Base-by-base conservation (phyloP, 768 basidiomycete genomes). In the Artomyces pyxidatus region DNA sequence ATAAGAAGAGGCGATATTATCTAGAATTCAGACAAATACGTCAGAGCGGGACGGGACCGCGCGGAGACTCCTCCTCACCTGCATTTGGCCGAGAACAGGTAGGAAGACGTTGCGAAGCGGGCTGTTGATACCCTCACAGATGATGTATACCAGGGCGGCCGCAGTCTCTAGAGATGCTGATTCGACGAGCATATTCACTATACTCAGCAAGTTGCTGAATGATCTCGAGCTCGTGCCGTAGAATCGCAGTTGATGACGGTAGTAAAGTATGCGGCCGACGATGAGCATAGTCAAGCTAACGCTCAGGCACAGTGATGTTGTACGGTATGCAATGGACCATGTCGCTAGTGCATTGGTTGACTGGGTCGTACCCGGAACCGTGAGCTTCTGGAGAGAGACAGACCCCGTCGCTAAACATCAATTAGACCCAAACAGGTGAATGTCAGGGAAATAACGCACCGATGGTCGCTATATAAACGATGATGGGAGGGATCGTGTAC, bases 251-350 rank as follows among this genome's bases (percentile, higher is more conserved):
- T 9, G 21, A 6, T 37, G 50, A 32, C 42, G 50, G 14, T 38
- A 1, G 7, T 10, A 11, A 21, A 52, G 23, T 23, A 57, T 44
- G 40, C 50, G 54, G 9, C 47, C 42, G 28, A 37, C 38, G 43
- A 57, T 49, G 40, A 49, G 40, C 27, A 43, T 51, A 6, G 55
- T 56, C 32, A 56, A 47, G 21, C 45, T 44, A 32, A 45, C 10
- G 26, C 50, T 37, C 30, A 55, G 53, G 28, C 43, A 44, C 28
- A 57, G 53, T 8, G 56, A 57, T 30, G 54, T 39, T 10, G 56
- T 57, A n/a, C 56, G 56, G 28, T 55, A 57, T 41, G 48, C 22
- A 23, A 57, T 35, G n/a, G 50, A 40, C 53, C 54, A 57, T 23
- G 48, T 43, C 25, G 47, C 48, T 7, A 56, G 49, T 23, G 25